These are phyloP conservation scores for Penicillium argentinense DNA, from an alignment of 495 filamentous ascomycete species.

Conservation along the genomic window DNA sequence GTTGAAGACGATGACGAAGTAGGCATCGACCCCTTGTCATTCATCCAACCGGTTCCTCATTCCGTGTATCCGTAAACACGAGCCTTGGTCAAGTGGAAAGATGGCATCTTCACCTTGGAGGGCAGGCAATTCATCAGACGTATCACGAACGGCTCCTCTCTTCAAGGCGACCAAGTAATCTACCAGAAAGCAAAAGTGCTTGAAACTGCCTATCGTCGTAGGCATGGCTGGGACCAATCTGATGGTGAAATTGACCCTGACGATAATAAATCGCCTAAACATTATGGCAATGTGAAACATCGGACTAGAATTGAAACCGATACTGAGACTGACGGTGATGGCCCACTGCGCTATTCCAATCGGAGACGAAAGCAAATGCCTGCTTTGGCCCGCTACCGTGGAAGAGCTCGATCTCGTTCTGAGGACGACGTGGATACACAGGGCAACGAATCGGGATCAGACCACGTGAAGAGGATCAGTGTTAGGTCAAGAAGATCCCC, in stretches of 20 bases:
- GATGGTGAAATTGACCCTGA: background rate
- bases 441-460: background rate
- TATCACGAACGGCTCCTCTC: background rate
- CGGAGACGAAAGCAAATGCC: background rate
- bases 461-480: background rate
- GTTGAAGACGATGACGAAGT: background rate
- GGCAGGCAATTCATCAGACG: background rate
- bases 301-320: background rate
- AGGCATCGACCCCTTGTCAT: background rate
- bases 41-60: background rate
- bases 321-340: background rate
- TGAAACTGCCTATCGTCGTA: background rate
- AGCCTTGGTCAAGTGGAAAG: background rate
- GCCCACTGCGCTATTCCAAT: background rate
- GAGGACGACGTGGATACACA: background rate
- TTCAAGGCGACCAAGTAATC: background rate
- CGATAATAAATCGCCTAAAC: background rate
- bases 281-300: background rate
- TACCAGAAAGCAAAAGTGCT: background rate
- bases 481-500: background rate
- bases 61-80: background rate
- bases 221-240: background rate
- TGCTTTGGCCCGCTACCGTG: background rate
- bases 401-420: background rate
- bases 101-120: background rate